Evolutionary conservation across 495 filamentous ascomycete genomes (phyloP), one percentile per base, ranked within the genome.

Genomic region (Bathelium albidoporum): DNA sequence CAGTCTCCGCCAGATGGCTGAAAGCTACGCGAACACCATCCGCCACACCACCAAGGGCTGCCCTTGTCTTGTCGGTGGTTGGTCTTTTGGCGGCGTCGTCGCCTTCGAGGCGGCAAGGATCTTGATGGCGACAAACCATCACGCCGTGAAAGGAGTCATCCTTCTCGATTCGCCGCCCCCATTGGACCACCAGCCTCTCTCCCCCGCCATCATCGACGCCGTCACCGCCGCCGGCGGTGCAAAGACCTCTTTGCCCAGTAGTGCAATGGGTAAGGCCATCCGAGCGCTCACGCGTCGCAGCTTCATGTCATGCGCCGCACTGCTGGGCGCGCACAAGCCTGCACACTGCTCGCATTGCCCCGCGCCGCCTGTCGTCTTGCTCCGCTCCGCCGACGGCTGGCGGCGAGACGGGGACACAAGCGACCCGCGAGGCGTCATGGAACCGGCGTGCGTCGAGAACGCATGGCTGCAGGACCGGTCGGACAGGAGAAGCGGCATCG

Each of bases 81-180:
- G 62, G 65, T 66, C 65, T 28, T 66, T 66, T 43, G 65, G 65
- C 16, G 65, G 65, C 14, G 62, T 66, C 10, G 61, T 66, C 22
- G 65, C 65, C 14, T 66, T 64, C 41, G 53, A 64, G 31, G 36
- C 45, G 16, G 58, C 61, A 18, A 49, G 31, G 11, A 16, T 32
- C 45, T 53, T 66, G 2, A 29, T 32, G 24, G 10, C 29, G 39
- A 44, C 43, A 34, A 58, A 44, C 62, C 16, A n/a, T n/a, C n/a
- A 64, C 34, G 52, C 31, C 26, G 62, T 66, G 32, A 32, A 26
- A 4, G 65, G 65, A 20, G 26, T 64, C 26, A n/a, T 66, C 24
- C 32, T 66, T 22, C 64, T 66, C 53, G 65, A 66, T n/a, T 66
- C 65, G 18, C 65, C 65, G 11, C 26, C 32, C 28, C 61, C 61